Base-by-base conservation (phyloP, 352 stramenopile species). In the Pythium rhizo-oryzae region DNA sequence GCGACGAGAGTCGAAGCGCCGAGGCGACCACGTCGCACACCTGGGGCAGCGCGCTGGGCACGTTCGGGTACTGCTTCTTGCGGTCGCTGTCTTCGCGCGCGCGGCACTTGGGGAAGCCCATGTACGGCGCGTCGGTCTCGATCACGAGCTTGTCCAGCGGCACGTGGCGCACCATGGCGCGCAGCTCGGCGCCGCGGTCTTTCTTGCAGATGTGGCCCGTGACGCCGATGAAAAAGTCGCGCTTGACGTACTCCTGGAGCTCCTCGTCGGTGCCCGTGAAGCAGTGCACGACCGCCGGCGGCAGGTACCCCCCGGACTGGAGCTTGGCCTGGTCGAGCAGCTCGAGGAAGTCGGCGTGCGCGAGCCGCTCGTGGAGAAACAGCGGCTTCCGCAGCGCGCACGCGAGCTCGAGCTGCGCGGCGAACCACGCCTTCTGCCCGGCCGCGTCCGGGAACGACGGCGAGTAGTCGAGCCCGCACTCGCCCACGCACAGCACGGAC, bases 91-190 rank as follows among this genome's bases (percentile, higher is more conserved):
- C 1, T 52, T 91, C 82, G 30, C 65, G 65, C 33, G 59, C 52
- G 25, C 85, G 80, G 49, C 85, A 93, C 37, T 84, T 83, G 0
- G 90, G 82, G 35, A 93, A 92, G 15, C 84, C 82, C 92, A 98
- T 97, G 72, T 96, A 98, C 28, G 93, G 93, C 54, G 92, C 90
- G 72, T 98, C 92, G 8, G 93, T 98, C 77, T 98, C 93, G 50
- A 98, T 78, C 49, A 98, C 82, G 8, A 98, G 79, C 39, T 81
- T 78, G 60, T 97, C 66, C 15, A 97, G 61, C 8, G 91, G 88
- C 35, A 98, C 72, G 51, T 75, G 71, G 7, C 66, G 75, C 19
- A 90, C 59, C 60, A 90, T 85, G 37, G 85, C 71, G 15, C 89
- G 77, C 33, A 94, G 56, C 11, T 60, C 72, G 2, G 76, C 74